Base-by-base conservation (phyloP, 805 yeast species). In the Wickerhamomyces bovis region DNA sequence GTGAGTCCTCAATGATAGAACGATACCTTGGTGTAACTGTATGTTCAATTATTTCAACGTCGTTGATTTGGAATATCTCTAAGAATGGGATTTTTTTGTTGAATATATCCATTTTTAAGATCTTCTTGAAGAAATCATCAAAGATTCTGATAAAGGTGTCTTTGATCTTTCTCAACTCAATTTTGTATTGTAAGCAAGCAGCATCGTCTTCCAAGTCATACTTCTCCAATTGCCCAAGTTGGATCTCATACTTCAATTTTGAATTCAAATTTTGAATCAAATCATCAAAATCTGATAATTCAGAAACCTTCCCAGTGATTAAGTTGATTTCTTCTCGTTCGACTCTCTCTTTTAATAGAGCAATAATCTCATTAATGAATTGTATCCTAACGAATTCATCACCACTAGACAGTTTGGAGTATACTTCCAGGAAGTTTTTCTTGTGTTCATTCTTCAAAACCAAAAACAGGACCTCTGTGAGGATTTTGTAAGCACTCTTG, bases 1-100 rank as follows among this genome's bases (percentile, higher is more conserved):
- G 54, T 0, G 76, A 67, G 7, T 66, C 63, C 39, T 71, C 72
- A 2, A 71, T 47, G 0, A 66, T 59, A 2, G 71, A 66, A 13
- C 82, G 65, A 13, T 68, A 62, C 26, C 67, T 57, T 2, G 83
- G 83, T 18, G 66, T 64, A 54, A 78, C 68, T 16, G 66, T 70
- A 23, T 56, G 56, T 16, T 57, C 53, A 11, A 70, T 58, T 9
- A 73, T 52, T 0, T 61, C 59, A 4, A 57, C 55, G 11, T 53
- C 60, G 42, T 70, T 46, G 18, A 55, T 44, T 11, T 71, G 65
- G 45, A 73, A 68, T 4, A 72, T 63, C 44, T 77, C 82, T 48
- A 66, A 57, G 46, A 73, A 68, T 8, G 50, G 10, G 66, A 57
- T 23, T 56, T 62, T 33, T 52, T 54, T 41, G 25, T 51, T 46